Percentiles rank a stretch among this genome's conserved stretches.
Evolutionary conservation across 2,329 filamentous ascomycete species (phyloP).

Genomic region (Trichoderma aggressivum): DNA sequence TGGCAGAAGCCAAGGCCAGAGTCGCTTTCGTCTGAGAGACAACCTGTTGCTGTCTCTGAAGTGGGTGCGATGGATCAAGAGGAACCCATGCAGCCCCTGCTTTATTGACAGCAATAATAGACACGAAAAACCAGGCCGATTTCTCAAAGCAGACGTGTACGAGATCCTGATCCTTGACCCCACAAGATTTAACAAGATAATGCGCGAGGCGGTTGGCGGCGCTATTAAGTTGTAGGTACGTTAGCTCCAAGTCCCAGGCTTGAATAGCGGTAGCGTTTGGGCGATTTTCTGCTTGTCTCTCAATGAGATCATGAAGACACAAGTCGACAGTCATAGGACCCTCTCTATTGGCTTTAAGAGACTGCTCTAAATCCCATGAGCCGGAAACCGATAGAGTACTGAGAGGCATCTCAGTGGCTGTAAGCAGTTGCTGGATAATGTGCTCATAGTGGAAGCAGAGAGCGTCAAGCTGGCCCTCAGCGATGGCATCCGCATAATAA

Average conservation of each 20-base stretch:
- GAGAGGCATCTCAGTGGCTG: background rate
- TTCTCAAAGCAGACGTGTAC: slow-evolving; percentile 33
- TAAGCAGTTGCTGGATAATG: slow-evolving; percentile 19
- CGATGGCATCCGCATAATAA: slow-evolving; percentile 16
- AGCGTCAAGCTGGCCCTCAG: slow-evolving; percentile 13
- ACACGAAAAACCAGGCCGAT: slow-evolving; percentile 24
- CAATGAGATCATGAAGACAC: slow-evolving; percentile 19
- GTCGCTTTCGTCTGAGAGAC: slow-evolving; percentile 17
- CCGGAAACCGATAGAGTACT: background rate
- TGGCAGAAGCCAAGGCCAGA: slow-evolving; percentile 18
- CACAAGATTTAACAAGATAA: slow-evolving; percentile 10
- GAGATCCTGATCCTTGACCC: slow-evolving; percentile 9
- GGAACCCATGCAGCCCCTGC: slow-evolving; percentile 23
- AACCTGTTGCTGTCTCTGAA: slow-evolving; percentile 18
- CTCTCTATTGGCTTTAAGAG: background rate
- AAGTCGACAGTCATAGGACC: slow-evolving; percentile 12
- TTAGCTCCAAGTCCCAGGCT: slow-evolving; percentile 21
- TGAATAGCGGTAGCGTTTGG: slow-evolving; percentile 14
- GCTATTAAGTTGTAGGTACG: slow-evolving; percentile 2
- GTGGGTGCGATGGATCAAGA: slow-evolving; percentile 21
- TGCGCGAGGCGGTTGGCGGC: slow-evolving; percentile 15
- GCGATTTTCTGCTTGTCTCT: background rate
- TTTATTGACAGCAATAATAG: slow-evolving; percentile 22
- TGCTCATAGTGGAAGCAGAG: slow-evolving; percentile 21
- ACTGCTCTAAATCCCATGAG: slow-evolving; percentile 5